phyloP scores from a whole-genome alignment of 164 flowering plant species.

The Piper betle region DNA sequence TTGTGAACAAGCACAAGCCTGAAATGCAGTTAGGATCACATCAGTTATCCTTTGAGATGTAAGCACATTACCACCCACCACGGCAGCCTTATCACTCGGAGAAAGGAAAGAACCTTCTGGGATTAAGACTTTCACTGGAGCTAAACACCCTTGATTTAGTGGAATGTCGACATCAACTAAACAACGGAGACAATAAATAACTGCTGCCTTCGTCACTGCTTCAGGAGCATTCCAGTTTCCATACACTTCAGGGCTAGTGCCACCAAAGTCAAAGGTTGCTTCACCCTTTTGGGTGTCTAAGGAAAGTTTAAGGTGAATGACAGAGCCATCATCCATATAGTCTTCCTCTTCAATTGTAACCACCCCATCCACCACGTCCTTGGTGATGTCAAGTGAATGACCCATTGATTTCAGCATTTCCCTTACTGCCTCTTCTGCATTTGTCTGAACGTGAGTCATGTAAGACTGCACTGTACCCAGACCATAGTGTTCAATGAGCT shows the following conservation, averaged over 20 bases:
- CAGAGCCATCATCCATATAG: slow-evolving; percentile 95
- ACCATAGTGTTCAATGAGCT: slow-evolving; percentile 89
- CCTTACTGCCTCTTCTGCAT: slow-evolving; percentile 93
- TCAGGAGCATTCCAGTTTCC: slow-evolving; percentile 99
- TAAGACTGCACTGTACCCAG: slow-evolving; percentile 79
- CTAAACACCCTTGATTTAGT: slow-evolving; percentile 92
- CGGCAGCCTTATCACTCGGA: slow-evolving; percentile 96
- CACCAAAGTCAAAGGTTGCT: slow-evolving; percentile 72
- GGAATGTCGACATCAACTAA: slow-evolving; percentile 91
- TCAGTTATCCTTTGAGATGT: slow-evolving; percentile 95
- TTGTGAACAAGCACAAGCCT: slow-evolving; percentile 97
- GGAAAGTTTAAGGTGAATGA: slow-evolving; percentile 66
- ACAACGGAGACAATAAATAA: slow-evolving; percentile 89
- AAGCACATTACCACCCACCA: slow-evolving; percentile 96
- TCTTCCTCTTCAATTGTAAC: slow-evolving; percentile 83
- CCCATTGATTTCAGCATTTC: slow-evolving; percentile 88
- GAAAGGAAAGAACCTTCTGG: slow-evolving; percentile 89
- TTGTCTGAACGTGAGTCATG: slow-evolving; percentile 83
- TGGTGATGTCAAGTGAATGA: slow-evolving; percentile 22
- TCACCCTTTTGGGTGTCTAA: slow-evolving; percentile 71
- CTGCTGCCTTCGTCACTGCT: slow-evolving; percentile 94
- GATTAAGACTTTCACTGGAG: slow-evolving; percentile 74
- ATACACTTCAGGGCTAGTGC: slow-evolving; percentile 92
- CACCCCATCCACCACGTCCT: slow-evolving; percentile 9
- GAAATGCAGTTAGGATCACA: slow-evolving; percentile 85